These are phyloP conservation scores for Tricholoma saponaceum DNA, from an alignment of 768 basidiomycete species.

Conservation along the genomic window DNA sequence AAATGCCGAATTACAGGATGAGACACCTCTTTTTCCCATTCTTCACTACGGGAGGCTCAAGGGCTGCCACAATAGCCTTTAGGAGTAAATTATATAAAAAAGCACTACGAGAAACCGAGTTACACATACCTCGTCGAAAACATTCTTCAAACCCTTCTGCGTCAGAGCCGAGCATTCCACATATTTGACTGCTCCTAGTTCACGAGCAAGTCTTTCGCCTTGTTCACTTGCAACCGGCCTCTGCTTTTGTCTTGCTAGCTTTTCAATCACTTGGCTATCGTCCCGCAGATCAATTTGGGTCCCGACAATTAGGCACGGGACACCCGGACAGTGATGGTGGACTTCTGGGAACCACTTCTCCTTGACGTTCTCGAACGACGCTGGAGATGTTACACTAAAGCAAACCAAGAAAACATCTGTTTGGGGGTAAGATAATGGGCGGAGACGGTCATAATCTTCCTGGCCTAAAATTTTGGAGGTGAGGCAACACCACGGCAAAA, in stretches of 20 bases:
- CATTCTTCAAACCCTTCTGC: conserved; percentile 99
- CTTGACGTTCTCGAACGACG: conserved; percentile 99
- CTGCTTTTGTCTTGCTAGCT: conserved; percentile 95
- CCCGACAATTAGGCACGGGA: conserved; percentile 98
- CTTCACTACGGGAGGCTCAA: conserved; percentile 94
- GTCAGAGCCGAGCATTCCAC: conserved; percentile 99
- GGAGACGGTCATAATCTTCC: conserved; percentile 99
- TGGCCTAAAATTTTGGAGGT: conserved; percentile 56
- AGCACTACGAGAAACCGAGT: not conserved
- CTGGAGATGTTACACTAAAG: conserved; percentile 97
- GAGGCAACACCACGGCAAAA: conserved; percentile 5
- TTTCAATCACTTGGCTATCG: conserved; percentile 90
- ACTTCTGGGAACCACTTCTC: conserved; percentile 99
- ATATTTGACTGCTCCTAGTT: conserved; percentile 97
- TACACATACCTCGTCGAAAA: conserved; percentile 88
- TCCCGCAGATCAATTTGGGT: conserved; percentile 98
- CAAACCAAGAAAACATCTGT: conserved; percentile 99
- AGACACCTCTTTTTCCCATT: conserved; percentile 75
- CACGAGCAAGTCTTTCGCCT: conserved; percentile 93
- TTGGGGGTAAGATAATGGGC: conserved; percentile 98
- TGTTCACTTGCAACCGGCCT: conserved; percentile 82
- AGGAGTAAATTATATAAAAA: conserved; percentile 7
- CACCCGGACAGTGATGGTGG: conserved; percentile 98
- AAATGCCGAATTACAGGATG: conserved; percentile 57
- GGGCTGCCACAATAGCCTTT: conserved; percentile 96